Conservation (phyloP, 192 early-diverging fungal genomes). For the Backusella australiensis region DNA sequence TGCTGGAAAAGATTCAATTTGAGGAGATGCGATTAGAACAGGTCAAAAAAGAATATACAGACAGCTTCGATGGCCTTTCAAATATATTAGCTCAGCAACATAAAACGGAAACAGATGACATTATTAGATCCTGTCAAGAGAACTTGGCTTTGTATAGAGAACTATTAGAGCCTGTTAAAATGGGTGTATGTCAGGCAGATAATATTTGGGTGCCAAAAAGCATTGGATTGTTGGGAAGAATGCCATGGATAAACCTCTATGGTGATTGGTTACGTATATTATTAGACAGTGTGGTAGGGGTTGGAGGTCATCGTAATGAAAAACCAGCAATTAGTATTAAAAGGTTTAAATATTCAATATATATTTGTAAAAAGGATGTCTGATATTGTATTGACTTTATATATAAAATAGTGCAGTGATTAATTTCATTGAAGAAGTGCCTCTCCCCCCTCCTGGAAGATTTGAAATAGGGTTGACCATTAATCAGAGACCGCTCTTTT, state of each 20-base stretch:
- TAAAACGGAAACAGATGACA: conserved; percentile 47
- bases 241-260: conserved; percentile 72
- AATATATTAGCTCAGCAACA: conserved; percentile 25
- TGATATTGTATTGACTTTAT: not conserved
- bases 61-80: not conserved
- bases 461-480: conserved; percentile 72
- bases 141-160: conserved; percentile 64
- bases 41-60: not conserved
- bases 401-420: conserved; percentile 31
- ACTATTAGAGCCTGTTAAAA: conserved; percentile 58
- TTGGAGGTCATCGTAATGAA: conserved; percentile 29
- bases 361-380: not conserved
- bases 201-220: conserved; percentile 67
- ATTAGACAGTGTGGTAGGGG: conserved; percentile 49
- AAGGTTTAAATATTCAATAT: conserved; percentile 3
- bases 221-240: conserved; percentile 67
- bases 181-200: conserved; percentile 51
- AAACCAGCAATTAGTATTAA: conserved; percentile 9
- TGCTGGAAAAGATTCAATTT: conserved; percentile 24
- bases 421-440: conserved; percentile 73
- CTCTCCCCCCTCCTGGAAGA: conserved; percentile 77
- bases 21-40: conserved; percentile 20
- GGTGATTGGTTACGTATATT: conserved; percentile 77
- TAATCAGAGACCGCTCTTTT: conserved; percentile 58
- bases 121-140: conserved; percentile 40